A percentile compares a stretch with the other conserved stretches of the same genome.
These are phyloP conservation scores for Botryosphaeria agaves DNA, from an alignment of 2,329 filamentous ascomycete species.

Conservation along the genomic window DNA sequence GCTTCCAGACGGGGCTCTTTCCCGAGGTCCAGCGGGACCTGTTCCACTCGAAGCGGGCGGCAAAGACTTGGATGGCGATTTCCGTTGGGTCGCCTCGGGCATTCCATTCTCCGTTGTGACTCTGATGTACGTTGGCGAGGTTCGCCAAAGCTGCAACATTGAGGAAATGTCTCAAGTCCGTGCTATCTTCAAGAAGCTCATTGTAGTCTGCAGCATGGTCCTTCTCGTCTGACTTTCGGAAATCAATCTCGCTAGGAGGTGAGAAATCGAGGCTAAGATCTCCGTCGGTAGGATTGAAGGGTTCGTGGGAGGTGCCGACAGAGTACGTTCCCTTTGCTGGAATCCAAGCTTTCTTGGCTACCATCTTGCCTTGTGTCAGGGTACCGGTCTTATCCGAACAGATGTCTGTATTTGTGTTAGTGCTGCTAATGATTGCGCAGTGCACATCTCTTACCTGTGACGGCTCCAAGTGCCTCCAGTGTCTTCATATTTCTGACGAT, in stretches of 20 bases:
- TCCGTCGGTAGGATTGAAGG: conserved; percentile 42
- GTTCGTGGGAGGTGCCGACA: conserved; percentile 36
- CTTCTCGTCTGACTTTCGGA: conserved; percentile 1
- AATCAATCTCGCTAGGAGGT: conserved; percentile 1
- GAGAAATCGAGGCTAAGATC: conserved; percentile 30
- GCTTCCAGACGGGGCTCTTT: conserved; percentile 33
- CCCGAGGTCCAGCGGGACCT: conserved; percentile 33
- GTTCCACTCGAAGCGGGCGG: conserved; percentile 49
- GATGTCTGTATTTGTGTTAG: conserved; percentile 26
- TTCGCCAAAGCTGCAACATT: conserved; percentile 49
- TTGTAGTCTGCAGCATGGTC: conserved; percentile 5
- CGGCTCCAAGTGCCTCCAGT: conserved; percentile 45
- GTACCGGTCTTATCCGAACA: conserved; percentile 57
- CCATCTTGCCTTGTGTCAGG: conserved; percentile 37
- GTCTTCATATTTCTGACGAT: conserved; percentile 48
- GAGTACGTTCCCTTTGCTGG: conserved; percentile 39
- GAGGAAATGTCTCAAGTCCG: conserved; percentile 36
- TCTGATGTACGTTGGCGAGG: conserved; percentile 42
- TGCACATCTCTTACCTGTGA: conserved; percentile 20
- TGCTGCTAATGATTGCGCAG: neutral
- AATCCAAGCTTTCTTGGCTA: conserved; percentile 42
- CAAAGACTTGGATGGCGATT: conserved; percentile 60
- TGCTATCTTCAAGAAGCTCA: conserved; percentile 27
- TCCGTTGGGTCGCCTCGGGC: conserved; percentile 53
- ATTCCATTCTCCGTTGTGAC: conserved; percentile 40